Conservation (phyloP, 2,329 filamentous ascomycete species). For the Raffaelea arxii region DNA sequence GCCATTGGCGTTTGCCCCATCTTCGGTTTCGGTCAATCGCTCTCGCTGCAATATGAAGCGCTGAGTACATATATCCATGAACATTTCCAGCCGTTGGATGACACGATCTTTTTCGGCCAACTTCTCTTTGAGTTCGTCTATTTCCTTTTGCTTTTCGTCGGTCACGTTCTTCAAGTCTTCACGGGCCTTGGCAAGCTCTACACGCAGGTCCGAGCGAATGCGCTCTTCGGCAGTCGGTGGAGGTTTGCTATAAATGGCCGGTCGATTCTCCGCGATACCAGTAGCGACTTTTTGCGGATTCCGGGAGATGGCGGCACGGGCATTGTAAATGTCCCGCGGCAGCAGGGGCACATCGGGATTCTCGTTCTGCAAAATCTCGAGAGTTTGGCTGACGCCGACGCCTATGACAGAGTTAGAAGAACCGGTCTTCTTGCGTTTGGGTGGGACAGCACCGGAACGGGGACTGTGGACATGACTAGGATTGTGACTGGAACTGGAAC, state of each 20-base stretch:
- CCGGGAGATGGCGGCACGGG: conserved; percentile 55
- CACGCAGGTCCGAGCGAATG: conserved; percentile 50
- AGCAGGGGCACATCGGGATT: conserved; percentile 55
- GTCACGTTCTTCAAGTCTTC: conserved; percentile 47
- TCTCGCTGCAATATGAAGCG: conserved; percentile 55
- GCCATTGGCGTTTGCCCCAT: conserved; percentile 8
- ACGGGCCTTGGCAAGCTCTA: conserved; percentile 47
- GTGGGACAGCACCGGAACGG: too few relatives aligned
- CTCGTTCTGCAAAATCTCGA: conserved; percentile 54
- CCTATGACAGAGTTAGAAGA: conserved; percentile 29
- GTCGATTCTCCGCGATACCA: conserved; percentile 49
- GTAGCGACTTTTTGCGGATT: conserved; percentile 53
- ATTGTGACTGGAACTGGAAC: too few relatives aligned
- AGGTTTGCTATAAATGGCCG: conserved; percentile 58
- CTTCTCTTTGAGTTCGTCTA: conserved; percentile 47
- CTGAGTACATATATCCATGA: conserved; percentile 60
- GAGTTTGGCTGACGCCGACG: conserved; percentile 54
- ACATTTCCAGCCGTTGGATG: conserved; percentile 57
- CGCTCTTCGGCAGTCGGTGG: conserved; percentile 53
- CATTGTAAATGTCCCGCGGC: conserved; percentile 58
- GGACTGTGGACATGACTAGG: too few relatives aligned
- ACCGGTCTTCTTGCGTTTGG: too few relatives aligned
- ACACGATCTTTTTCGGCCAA: conserved; percentile 54
- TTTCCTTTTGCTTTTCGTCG: conserved; percentile 46
- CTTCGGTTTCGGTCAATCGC: conserved; percentile 29